These are phyloP conservation scores for Prunus dulcis DNA, from an alignment of 306 rosid species.

Conservation along the genomic window DNA sequence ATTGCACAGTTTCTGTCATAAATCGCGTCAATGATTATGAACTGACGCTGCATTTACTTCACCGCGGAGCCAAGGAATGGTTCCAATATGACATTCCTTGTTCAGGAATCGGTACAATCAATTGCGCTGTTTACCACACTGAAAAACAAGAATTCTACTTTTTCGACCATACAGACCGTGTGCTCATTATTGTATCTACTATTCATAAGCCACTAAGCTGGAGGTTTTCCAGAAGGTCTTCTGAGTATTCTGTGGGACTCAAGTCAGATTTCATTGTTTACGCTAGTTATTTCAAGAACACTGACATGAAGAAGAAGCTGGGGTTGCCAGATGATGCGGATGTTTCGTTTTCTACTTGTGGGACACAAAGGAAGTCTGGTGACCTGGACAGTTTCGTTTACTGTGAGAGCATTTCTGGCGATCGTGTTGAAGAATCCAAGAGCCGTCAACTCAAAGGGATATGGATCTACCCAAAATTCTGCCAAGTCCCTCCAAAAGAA, in stretches of 20 bases:
- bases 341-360: constrained; percentile 11
- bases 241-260: background rate
- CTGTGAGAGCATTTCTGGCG: background rate
- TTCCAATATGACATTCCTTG: background rate
- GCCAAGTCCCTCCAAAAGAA: background rate
- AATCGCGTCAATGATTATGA: background rate
- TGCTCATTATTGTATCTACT: background rate
- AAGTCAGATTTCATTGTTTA: too few species aligned
- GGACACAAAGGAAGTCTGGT: background rate
- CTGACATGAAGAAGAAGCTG: background rate
- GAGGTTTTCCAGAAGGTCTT: background rate
- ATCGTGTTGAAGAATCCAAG: background rate
- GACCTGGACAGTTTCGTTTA: background rate
- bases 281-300: background rate
- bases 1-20: constrained; percentile 23
- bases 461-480: constrained; percentile 37
- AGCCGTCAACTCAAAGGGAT: constrained; percentile 22
- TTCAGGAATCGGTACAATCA: background rate
- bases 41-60: background rate
- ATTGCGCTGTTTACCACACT: background rate
- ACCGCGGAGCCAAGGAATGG: constrained; percentile 8
- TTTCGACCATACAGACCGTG: background rate
- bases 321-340: background rate
- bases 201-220: too few species aligned
- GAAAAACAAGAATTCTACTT: background rate